Conservation (phyloP, 805 yeast genomes). For the Yamadazyma olivae region DNA sequence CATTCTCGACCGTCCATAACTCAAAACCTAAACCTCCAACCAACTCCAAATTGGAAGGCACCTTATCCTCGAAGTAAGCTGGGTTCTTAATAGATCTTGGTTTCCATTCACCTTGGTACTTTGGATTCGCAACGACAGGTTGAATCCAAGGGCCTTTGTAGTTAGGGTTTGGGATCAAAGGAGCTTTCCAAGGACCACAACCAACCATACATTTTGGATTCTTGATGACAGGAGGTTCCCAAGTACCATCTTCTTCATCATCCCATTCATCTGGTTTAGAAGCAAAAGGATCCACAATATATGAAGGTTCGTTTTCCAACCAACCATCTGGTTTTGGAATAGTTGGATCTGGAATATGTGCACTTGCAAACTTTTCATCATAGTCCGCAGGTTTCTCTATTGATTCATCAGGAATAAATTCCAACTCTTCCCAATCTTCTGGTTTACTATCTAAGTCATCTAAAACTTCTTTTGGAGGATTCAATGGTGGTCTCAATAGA, state of each 20-base stretch:
- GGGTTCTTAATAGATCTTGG: constrained; percentile 72
- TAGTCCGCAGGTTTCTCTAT: constrained; percentile 77
- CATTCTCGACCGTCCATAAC: constrained; percentile 80
- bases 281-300: constrained; percentile 67
- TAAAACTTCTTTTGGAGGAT: constrained; percentile 59
- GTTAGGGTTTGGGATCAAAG: constrained; percentile 61
- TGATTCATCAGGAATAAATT: constrained; percentile 58
- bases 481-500: constrained; percentile 61
- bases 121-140: constrained; percentile 69
- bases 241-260: constrained; percentile 85
- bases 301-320: constrained; percentile 62
- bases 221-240: constrained; percentile 66
- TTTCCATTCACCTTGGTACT: constrained; percentile 74
- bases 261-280: constrained; percentile 78
- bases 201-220: constrained; percentile 79
- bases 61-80: constrained; percentile 53
- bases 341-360: constrained; percentile 60
- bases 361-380: constrained; percentile 67
- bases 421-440: constrained; percentile 75
- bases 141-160: constrained; percentile 79
- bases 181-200: constrained; percentile 81
- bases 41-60: constrained; percentile 60
- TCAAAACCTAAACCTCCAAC: constrained; percentile 86
- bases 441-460: constrained; percentile 67
- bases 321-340: constrained; percentile 73